Percentiles rank a stretch among this genome's conserved stretches.
These are phyloP conservation scores for Cordia subcordata DNA, from an alignment of 257 asterid genomes.

Conservation along the genomic window DNA sequence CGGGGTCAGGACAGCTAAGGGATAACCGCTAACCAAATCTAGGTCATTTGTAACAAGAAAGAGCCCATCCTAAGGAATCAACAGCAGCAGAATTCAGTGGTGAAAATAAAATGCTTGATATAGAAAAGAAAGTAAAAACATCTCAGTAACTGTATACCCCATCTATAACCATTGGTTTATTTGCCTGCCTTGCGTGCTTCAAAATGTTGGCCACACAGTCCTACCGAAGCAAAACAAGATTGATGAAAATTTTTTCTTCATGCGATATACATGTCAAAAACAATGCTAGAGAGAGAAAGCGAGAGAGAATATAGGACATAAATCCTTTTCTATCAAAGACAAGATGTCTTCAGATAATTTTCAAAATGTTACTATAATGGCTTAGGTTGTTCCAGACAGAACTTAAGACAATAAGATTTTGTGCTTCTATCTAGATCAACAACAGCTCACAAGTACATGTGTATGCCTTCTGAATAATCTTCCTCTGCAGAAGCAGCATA, in stretches of 20 bases:
- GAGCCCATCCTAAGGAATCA: slow-evolving; percentile 77
- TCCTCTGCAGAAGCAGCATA: too few species aligned
- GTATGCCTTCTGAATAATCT: too few species aligned
- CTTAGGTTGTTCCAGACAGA: too few species aligned
- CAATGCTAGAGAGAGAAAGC: too few species aligned
- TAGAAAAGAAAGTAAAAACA: slow-evolving; percentile 5
- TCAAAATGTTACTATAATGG: too few species aligned
- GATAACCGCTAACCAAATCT: slow-evolving; percentile 77
- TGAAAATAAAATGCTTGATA: slow-evolving; percentile 7
- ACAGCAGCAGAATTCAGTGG: slow-evolving; percentile 15
- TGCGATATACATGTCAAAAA: background rate
- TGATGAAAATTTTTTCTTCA: background rate
- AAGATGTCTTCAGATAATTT: too few species aligned
- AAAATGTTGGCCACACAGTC: slow-evolving; percentile 86
- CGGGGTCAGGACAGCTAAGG: slow-evolving; percentile 92
- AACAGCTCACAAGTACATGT: too few species aligned
- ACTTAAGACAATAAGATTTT: too few species aligned
- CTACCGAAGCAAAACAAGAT: slow-evolving; percentile 34
- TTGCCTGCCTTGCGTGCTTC: slow-evolving; percentile 76
- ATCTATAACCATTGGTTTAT: slow-evolving; percentile 88
- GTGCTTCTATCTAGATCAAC: too few species aligned
- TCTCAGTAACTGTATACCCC: slow-evolving; percentile 56
- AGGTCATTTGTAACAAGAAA: slow-evolving; percentile 76
- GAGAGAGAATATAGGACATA: too few species aligned
- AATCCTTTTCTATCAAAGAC: too few species aligned